Conservation (phyloP, 257 asterid species). For the Solanum clarkiae region DNA sequence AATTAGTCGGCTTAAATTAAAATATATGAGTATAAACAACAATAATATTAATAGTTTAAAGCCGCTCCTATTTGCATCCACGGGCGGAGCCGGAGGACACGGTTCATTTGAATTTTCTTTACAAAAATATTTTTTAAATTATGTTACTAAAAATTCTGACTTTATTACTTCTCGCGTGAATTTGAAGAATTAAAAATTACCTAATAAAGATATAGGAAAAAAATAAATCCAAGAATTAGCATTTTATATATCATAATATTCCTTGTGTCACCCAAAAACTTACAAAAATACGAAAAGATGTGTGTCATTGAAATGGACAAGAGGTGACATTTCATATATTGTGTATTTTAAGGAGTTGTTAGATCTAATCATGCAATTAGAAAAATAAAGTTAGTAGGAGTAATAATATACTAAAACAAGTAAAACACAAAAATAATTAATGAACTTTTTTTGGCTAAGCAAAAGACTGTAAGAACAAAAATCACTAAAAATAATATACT, state of each 20-base stretch:
- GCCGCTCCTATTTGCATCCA: background rate
- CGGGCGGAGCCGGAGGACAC: background rate
- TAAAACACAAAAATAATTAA: background rate
- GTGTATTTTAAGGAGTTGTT: background rate
- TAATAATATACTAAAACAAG: background rate
- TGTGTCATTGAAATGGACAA: background rate
- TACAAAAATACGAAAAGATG: background rate
- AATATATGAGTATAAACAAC: background rate
- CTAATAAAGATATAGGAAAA: background rate
- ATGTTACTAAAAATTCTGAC: background rate
- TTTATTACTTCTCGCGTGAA: background rate
- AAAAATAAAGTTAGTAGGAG: background rate
- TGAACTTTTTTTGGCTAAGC: background rate
- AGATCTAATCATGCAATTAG: background rate
- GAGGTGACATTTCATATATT: background rate
- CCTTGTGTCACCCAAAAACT: background rate
- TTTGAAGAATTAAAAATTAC: background rate
- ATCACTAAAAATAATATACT: background rate
- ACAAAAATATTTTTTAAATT: too few species aligned
- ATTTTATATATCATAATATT: background rate
- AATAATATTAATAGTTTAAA: background rate
- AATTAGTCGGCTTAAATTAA: background rate
- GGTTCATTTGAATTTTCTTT: background rate
- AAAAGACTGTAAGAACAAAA: background rate
- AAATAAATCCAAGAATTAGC: background rate